Evolutionary conservation across 2,329 filamentous ascomycete genomes (phyloP).

Genomic region (Calycina marina): DNA sequence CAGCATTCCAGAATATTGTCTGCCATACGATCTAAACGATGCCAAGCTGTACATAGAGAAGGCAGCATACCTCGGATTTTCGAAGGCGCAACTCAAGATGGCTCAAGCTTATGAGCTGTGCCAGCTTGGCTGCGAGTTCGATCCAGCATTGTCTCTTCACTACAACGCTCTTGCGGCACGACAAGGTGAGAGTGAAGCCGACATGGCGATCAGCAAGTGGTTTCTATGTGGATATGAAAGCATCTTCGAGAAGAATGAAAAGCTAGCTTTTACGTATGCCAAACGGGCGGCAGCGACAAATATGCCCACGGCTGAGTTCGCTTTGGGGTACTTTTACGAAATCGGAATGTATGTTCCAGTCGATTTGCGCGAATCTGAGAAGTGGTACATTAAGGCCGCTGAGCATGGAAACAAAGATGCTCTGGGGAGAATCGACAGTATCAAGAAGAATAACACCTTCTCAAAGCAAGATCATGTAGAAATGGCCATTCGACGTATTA

Average conservation of each 20-base stretch:
- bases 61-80: constrained; percentile 87
- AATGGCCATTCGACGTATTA: constrained; percentile 77
- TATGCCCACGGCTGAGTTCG: constrained; percentile 84
- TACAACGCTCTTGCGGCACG: constrained; percentile 89
- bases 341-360: constrained; percentile 87
- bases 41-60: constrained; percentile 89
- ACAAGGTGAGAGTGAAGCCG: constrained; percentile 85
- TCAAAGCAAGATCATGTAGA: constrained; percentile 89
- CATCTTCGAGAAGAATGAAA: constrained; percentile 89
- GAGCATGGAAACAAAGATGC: constrained; percentile 90
- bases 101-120: constrained; percentile 90
- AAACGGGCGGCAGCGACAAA: constrained; percentile 71
- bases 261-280: constrained; percentile 81
- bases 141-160: constrained; percentile 80
- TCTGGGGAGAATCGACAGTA: constrained; percentile 63
- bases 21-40: constrained; percentile 56
- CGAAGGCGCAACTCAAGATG: constrained; percentile 95
- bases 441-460: constrained; percentile 68
- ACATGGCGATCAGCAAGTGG: constrained; percentile 96
- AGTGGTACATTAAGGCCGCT: constrained; percentile 83
- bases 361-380: constrained; percentile 65
- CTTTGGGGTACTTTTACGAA: constrained; percentile 93
- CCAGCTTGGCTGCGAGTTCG: constrained; percentile 87
- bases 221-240: constrained; percentile 92
- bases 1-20: constrained; percentile 53